A percentile compares a stretch with the other conserved stretches of the same genome.
Conservation (phyloP, 495 filamentous ascomycete genomes). For the Aspergillus nidulans region DNA sequence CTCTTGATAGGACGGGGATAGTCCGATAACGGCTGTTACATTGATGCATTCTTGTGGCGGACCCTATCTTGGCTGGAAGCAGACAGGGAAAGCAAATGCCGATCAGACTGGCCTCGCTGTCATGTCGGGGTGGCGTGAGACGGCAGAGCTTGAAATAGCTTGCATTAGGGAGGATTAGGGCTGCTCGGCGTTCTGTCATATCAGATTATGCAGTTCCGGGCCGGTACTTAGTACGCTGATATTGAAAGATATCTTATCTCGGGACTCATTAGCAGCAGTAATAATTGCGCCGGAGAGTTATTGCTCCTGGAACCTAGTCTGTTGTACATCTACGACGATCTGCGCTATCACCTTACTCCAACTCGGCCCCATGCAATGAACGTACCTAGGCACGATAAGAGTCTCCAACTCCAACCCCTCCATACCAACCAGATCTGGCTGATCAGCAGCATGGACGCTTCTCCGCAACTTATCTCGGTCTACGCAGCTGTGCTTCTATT, state of each 20-base stretch:
- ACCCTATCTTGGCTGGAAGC: not conserved
- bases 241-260: not conserved
- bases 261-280: no score
- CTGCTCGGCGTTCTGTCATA: not conserved
- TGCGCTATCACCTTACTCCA: no score
- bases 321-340: no score
- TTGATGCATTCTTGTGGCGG: constrained; percentile 1
- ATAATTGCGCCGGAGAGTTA: no score
- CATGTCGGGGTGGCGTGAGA: not conserved
- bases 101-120: not conserved
- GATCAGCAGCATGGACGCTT: no score
- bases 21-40: not conserved
- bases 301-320: no score
- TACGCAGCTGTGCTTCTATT: no score
- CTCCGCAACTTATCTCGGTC: no score
- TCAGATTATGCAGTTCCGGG: not conserved
- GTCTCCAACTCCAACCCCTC: no score
- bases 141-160: not conserved
- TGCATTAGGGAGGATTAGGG: constrained; percentile 4
- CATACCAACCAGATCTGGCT: no score
- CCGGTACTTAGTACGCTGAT: not conserved
- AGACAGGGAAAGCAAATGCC: not conserved
- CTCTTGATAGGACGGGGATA: not conserved
- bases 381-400: no score
- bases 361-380: no score